Conservation (phyloP, 805 yeast species). For the Nakazawaea peltata region DNA sequence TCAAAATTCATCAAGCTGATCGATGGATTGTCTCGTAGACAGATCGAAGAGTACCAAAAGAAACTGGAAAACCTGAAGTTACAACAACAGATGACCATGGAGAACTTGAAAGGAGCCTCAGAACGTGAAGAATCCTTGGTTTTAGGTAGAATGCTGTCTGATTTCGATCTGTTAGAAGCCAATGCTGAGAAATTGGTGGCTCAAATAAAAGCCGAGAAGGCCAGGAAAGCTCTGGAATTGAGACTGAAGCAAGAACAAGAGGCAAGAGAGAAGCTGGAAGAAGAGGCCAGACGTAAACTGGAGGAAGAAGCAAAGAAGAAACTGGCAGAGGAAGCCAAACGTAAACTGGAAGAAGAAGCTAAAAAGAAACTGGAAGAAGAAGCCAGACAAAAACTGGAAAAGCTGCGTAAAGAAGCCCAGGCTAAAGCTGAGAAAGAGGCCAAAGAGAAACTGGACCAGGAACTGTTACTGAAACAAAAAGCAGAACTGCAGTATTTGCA, state of each 20-base stretch:
- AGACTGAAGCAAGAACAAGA: constrained; percentile 13
- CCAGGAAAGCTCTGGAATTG: no score
- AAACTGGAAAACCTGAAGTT: neutral
- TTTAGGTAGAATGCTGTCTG: no score
- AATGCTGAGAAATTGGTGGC: no score
- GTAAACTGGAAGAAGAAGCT: constrained; percentile 13
- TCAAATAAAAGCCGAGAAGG: no score
- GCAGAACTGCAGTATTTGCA: constrained; percentile 18
- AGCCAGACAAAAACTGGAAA: constrained; percentile 16
- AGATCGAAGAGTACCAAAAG: neutral
- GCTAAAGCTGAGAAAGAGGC: constrained; percentile 17
- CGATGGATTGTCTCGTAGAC: neutral
- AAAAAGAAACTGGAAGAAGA: constrained; percentile 18
- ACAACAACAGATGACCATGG: neutral
- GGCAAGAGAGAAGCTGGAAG: constrained; percentile 17
- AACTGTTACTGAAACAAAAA: constrained; percentile 4
- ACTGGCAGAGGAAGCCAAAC: constrained; percentile 10
- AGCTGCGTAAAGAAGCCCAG: constrained; percentile 14
- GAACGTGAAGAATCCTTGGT: no score
- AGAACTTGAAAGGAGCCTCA: neutral
- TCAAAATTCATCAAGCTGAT: constrained; percentile 1
- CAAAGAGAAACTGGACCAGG: constrained; percentile 16
- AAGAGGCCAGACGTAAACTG: constrained; percentile 15
- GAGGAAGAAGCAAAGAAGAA: constrained; percentile 17
- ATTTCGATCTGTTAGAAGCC: no score